Base-by-base conservation (phyloP, 768 basidiomycete genomes). In the Termitomyces sp. region DNA sequence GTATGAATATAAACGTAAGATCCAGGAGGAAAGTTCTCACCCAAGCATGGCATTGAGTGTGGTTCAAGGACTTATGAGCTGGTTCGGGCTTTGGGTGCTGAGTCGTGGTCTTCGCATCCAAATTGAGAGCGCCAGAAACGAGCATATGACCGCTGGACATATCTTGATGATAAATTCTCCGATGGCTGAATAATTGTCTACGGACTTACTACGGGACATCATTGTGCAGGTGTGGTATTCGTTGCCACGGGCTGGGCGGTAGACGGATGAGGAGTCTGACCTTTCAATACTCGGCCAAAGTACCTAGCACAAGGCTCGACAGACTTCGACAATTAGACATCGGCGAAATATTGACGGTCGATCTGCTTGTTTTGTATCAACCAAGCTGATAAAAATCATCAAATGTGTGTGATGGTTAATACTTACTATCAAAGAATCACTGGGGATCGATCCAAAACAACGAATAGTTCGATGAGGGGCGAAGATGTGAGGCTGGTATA, bases 301-400 rank as follows among this genome's bases (percentile, higher is more conserved):
- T 34, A 53, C 34, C n/a, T n/a, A 56, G 45, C 49, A 46, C 30
- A 44, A 13, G 20, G 4, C 22, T n/a, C 39, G 50, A 36, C 54
- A 52, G 53, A 43, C 22, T 20, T 47, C 45, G 47, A 43, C 16
- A 43, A 39, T 52, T 51, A 46, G 54, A 62, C 55, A 22, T 49
- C 40, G 40, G 45, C 22, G 53, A 55, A 48, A 8, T 26, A 16
- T 55, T 55, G 22, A 24, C 49, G 32, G 37, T 20, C n/a, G n/a
- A 40, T 24, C 24, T 50, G 14, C 10, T 16, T 24, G 34, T 9
- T 12, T 26, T 39, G 18, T 16, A 36, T 12, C 24, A 24, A n/a
- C 34, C 34, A 16, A 26, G 5, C 26, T 24, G 45, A 44, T 36
- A 22, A 24, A 24, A 44, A n/a, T n/a, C 39, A n/a, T 39, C 39